Conservation (phyloP, 164 flowering plant genomes). For the Stephania cephalantha region DNA sequence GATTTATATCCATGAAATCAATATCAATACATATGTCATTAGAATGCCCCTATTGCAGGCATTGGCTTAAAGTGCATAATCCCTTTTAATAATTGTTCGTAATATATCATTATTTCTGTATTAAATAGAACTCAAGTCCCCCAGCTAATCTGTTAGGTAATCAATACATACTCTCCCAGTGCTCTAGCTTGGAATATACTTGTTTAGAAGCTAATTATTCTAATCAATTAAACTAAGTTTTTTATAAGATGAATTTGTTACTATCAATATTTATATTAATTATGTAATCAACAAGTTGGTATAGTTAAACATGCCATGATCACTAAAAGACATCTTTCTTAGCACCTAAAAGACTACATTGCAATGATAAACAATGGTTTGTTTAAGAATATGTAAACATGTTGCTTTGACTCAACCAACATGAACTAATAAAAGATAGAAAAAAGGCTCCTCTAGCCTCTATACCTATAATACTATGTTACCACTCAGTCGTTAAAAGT, state of each 20-base stretch:
- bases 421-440: background rate
- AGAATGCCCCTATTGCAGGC: background rate
- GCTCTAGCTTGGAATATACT: background rate
- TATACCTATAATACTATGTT: background rate
- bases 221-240: background rate
- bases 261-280: background rate
- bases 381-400: background rate
- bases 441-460: background rate
- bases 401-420: background rate
- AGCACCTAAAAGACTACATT: background rate
- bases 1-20: no score
- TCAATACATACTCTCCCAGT: background rate
- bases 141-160: background rate
- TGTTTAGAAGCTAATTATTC: background rate
- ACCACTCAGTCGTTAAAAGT: background rate
- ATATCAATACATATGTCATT: no score
- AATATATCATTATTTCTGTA: no score
- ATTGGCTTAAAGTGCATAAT: no score
- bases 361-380: background rate
- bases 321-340: background rate
- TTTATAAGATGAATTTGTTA: background rate
- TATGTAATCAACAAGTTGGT: background rate
- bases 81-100: no score
- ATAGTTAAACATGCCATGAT: background rate
- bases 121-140: no score